These are phyloP conservation scores for Helotiales sp. DNA, from an alignment of 2,329 filamentous ascomycete species.

Conservation along the genomic window DNA sequence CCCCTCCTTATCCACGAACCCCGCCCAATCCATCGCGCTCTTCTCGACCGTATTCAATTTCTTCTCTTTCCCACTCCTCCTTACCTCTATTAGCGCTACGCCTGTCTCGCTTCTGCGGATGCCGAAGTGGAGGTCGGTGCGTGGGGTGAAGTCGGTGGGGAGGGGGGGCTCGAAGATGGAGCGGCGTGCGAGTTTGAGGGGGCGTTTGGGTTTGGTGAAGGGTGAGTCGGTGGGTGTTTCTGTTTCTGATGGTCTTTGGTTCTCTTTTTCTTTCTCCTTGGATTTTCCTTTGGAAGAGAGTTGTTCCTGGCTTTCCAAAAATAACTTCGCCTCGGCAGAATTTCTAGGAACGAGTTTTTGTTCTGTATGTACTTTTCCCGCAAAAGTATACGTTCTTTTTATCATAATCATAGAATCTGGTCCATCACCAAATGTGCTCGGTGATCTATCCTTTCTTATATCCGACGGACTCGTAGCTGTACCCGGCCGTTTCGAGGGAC, in stretches of 20 bases:
- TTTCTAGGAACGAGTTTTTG: slow-evolving; percentile 67
- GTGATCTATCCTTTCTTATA: slow-evolving; percentile 14
- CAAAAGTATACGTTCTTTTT: slow-evolving; percentile 73
- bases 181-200: slow-evolving; percentile 41
- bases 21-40: slow-evolving; percentile 72
- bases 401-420: slow-evolving; percentile 55
- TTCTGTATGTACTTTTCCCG: slow-evolving; percentile 70
- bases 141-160: slow-evolving; percentile 41
- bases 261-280: neutral
- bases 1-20: slow-evolving; percentile 69
- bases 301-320: slow-evolving; percentile 52
- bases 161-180: slow-evolving; percentile 62
- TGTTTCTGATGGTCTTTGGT: slow-evolving; percentile 27
- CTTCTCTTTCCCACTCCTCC: slow-evolving; percentile 55
- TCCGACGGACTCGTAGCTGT: slow-evolving; percentile 1
- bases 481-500: neutral
- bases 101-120: slow-evolving; percentile 37
- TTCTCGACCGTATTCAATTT: slow-evolving; percentile 73
- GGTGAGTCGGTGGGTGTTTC: slow-evolving; percentile 43
- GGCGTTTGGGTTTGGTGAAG: slow-evolving; percentile 33
- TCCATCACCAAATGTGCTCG: slow-evolving; percentile 27
- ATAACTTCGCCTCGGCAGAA: slow-evolving; percentile 66
- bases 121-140: slow-evolving; percentile 60
- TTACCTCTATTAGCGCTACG: slow-evolving; percentile 40
- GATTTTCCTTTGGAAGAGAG: neutral